Conservation (phyloP, 805 yeast species). For the Candida caryicola region DNA sequence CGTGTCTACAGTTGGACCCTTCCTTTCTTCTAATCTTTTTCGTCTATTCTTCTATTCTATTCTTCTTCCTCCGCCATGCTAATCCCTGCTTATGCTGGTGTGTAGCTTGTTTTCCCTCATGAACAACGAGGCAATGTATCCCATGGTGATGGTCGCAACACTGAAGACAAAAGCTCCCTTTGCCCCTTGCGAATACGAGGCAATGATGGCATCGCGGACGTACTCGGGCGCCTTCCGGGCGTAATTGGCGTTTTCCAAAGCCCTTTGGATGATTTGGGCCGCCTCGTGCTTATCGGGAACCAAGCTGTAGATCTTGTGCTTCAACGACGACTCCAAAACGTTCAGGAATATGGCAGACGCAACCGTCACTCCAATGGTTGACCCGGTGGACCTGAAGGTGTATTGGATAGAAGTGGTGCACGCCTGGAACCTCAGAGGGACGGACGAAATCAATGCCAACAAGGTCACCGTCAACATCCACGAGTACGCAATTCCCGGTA, state of each 20-base stretch:
- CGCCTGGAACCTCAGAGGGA: slow-evolving; percentile 68
- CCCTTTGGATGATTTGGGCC: slow-evolving; percentile 44
- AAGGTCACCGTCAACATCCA: slow-evolving; percentile 67
- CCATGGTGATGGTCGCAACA: slow-evolving; percentile 36
- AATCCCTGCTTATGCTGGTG: slow-evolving; percentile 46
- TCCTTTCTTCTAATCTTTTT: too few relatives aligned
- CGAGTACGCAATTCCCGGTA: slow-evolving; percentile 67
- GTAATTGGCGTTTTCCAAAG: slow-evolving; percentile 57
- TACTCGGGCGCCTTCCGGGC: slow-evolving; percentile 51
- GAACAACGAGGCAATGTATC: slow-evolving; percentile 41
- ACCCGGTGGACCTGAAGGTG: slow-evolving; percentile 82
- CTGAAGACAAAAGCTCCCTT: slow-evolving; percentile 54
- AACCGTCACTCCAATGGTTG: slow-evolving; percentile 76
- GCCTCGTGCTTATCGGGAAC: slow-evolving; percentile 37
- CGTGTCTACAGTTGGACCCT: too few relatives aligned
- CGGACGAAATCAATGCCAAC: slow-evolving; percentile 74
- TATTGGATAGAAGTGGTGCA: slow-evolving; percentile 87
- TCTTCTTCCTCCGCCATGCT: too few relatives aligned
- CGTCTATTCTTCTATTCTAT: too few relatives aligned
- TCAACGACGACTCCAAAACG: slow-evolving; percentile 30
- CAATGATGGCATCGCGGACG: slow-evolving; percentile 45
- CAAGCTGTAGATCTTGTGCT: slow-evolving; percentile 6
- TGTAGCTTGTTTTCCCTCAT: slow-evolving; percentile 61
- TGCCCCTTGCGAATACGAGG: slow-evolving; percentile 51
- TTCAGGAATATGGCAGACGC: slow-evolving; percentile 66